These are phyloP conservation scores for Podaxis sp. DNA, from an alignment of 768 basidiomycete species.

Conservation along the genomic window DNA sequence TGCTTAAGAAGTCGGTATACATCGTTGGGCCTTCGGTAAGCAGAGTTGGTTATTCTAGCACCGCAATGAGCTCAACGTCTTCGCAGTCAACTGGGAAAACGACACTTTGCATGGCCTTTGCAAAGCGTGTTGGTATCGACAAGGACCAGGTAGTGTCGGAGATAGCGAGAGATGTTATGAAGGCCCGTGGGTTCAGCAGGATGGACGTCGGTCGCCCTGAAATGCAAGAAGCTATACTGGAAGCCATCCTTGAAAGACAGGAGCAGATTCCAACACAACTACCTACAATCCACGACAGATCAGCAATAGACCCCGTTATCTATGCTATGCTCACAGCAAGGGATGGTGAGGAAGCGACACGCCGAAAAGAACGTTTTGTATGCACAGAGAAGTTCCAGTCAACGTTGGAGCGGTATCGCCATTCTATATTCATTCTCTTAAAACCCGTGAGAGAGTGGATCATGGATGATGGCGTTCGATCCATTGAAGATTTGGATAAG, in stretches of 20 bases:
- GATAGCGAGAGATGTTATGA: conserved; percentile 61
- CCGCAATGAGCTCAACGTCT: background rate
- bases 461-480: conserved; percentile 62
- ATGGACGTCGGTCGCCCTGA: conserved; percentile 45
- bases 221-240: conserved; percentile 66
- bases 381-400: conserved; percentile 36
- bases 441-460: conserved; percentile 58
- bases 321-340: conserved; percentile 52
- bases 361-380: conserved; percentile 34
- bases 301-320: conserved; percentile 61
- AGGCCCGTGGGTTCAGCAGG: conserved; percentile 48
- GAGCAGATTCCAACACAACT: conserved; percentile 20
- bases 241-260: conserved; percentile 51
- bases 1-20: conserved; percentile 32
- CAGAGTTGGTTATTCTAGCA: background rate
- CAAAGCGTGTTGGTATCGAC: conserved; percentile 36
- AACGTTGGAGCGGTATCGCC: conserved; percentile 41
- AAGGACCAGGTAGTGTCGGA: conserved; percentile 50
- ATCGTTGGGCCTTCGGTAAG: conserved; percentile 54
- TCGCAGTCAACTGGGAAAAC: conserved; percentile 65
- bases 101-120: conserved; percentile 56
- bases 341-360: conserved; percentile 32
- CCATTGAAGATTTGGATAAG: conserved; percentile 44
- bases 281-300: conserved; percentile 48
- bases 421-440: conserved; percentile 52